Base-by-base conservation (phyloP, 2,329 filamentous ascomycete genomes). In the Ceratocystis papillata region DNA sequence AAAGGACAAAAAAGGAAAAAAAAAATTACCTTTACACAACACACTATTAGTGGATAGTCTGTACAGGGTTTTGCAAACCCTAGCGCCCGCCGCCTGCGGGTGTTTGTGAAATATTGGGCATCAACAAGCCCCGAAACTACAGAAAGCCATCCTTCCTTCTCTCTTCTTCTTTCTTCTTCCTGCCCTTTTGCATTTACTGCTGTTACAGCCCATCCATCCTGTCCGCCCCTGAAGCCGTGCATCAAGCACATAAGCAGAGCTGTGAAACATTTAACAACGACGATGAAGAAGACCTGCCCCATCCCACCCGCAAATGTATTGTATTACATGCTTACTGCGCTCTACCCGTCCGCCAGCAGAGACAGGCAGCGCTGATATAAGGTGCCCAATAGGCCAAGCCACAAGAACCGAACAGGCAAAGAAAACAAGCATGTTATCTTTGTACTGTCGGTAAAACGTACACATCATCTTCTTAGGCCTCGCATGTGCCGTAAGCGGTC, bases 41-140 rank as follows among this genome's bases (percentile, higher is more conserved):
- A 12, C 7, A 50, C 20, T n/a, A n/a, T 48, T 48, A 20, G 45
- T 6, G 45, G 8, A n/a, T 7, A 17, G 8, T 50, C 8, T 50
- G 10, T 25, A 25, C n/a, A 57, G 53, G 53, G 53, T 57, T 57
- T 10, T 17, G 8, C 22, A 4, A 0, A 30, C 53, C 53, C 53
- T 57, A 57, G 25, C 4, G 20, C 1, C 10, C 12, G 6, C 53
- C 3, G 4, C 22, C 50, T 55, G 22, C 17, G 28, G 15, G 50
- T 55, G 44, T 46, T 48, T 12, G 37, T 15, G 37, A 15, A 41
- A 41, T 28, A 57, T 57, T 57, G 53, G 53, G 53, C 53, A 57
- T 57, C 53, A 57, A 57, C 25, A 30, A 15, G 5, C 10, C 17
- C 25, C 10, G 4, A 15, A 30, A 10, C 12, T 1, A 57, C 53